Evolutionary conservation across 345 rosid genomes (phyloP).

Genomic region (Eutrema japonicum): DNA sequence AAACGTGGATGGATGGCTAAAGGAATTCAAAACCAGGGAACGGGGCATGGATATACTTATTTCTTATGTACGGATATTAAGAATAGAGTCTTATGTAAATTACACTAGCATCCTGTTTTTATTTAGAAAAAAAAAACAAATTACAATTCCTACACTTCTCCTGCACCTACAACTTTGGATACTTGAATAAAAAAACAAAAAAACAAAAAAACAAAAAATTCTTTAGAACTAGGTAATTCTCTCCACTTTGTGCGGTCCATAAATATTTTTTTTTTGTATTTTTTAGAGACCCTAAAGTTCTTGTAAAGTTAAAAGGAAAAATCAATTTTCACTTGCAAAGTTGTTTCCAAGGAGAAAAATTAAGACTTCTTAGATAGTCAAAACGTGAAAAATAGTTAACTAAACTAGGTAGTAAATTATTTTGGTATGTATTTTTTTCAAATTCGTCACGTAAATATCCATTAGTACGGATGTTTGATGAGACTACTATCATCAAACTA

Average conservation of each 20-base stretch:
- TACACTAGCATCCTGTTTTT: too few relatives aligned
- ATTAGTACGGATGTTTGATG: too few relatives aligned
- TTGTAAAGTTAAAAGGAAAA: not conserved
- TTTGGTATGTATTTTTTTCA: too few relatives aligned
- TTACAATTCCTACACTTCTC: not conserved
- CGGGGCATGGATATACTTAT: too few relatives aligned
- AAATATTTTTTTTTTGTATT: not conserved
- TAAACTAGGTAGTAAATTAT: too few relatives aligned
- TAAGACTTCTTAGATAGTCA: not conserved
- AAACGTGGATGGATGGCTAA: too few relatives aligned
- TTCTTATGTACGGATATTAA: conserved; percentile 1
- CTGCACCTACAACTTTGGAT: not conserved
- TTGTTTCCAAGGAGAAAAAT: not conserved
- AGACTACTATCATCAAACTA: too few relatives aligned
- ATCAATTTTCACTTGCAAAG: not conserved
- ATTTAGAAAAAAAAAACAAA: not conserved
- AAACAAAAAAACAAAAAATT: not conserved
- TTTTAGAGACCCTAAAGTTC: not conserved
- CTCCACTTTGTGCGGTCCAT: not conserved
- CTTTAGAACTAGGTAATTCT: not conserved
- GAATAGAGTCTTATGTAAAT: not conserved
- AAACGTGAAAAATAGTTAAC: not conserved
- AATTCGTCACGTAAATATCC: too few relatives aligned
- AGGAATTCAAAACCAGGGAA: too few relatives aligned
- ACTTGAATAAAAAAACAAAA: not conserved